Percentiles rank a stretch among this genome's conserved stretches.
These are phyloP conservation scores for Didymosphaeria variabile DNA, from an alignment of 2,329 filamentous ascomycete species.

Conservation along the genomic window DNA sequence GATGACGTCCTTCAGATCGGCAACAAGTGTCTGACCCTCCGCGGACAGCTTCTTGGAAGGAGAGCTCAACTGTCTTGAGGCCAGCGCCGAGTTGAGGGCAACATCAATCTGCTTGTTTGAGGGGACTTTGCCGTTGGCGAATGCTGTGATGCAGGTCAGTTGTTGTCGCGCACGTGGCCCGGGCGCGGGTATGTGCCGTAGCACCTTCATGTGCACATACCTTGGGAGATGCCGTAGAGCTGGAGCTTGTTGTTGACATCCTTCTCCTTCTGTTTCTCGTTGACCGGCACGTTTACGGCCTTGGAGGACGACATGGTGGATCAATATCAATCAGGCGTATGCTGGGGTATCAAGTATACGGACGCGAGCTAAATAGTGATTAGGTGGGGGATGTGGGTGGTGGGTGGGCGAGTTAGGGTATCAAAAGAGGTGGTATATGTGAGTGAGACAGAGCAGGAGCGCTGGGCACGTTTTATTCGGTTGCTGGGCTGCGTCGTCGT, in stretches of 20 bases:
- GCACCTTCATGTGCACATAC: constrained; percentile 50
- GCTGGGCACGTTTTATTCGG: constrained; percentile 17
- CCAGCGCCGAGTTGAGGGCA: constrained; percentile 86
- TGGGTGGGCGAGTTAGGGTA: constrained; percentile 12
- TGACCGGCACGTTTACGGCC: constrained; percentile 75
- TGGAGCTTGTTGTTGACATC: constrained; percentile 94
- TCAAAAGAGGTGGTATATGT: constrained; percentile 13
- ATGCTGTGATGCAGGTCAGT: constrained; percentile 65
- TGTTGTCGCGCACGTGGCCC: background rate
- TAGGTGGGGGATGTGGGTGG: background rate
- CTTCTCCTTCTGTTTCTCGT: constrained; percentile 78
- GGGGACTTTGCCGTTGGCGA: constrained; percentile 87
- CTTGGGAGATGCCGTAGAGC: constrained; percentile 85
- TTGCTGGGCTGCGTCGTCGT: constrained; percentile 12
- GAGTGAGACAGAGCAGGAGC: constrained; percentile 8
- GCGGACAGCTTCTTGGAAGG: constrained; percentile 80
- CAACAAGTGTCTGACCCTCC: constrained; percentile 82
- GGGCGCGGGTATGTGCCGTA: background rate
- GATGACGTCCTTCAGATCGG: constrained; percentile 81
- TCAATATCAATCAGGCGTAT: constrained; percentile 6
- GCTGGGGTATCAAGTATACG: constrained; percentile 20
- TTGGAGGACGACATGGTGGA: constrained; percentile 22
- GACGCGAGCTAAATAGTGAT: background rate
- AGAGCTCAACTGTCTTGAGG: constrained; percentile 72
- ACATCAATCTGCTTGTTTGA: constrained; percentile 97